Conservation (phyloP, 176 grass and related monocot species). For the Triticum monococcum region DNA sequence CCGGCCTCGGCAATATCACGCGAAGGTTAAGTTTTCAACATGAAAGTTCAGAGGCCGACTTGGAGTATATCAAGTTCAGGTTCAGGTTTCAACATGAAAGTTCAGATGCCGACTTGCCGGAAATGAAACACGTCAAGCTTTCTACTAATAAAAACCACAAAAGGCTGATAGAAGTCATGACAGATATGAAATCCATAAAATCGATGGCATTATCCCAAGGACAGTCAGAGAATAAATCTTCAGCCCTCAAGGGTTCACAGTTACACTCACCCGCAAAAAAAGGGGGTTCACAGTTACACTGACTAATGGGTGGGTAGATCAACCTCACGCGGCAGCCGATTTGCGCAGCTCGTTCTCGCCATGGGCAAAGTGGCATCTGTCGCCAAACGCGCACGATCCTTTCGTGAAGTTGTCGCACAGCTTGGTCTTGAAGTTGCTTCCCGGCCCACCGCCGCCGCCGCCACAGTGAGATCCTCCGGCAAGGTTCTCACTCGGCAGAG, state of each 20-base stretch:
- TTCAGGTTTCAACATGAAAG: no score
- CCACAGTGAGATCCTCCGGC: not conserved
- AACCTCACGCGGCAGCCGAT: conserved; percentile 24
- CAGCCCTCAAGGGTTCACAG: not conserved
- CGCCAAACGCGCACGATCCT: conserved; percentile 61
- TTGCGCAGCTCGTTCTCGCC: conserved; percentile 60
- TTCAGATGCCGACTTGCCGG: no score
- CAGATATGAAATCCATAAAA: not conserved
- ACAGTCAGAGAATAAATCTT: conserved; percentile 5
- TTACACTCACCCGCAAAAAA: no score
- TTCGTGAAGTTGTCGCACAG: conserved; percentile 70
- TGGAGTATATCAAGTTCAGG: no score
- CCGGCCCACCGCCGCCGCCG: not conserved
- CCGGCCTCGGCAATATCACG: no score
- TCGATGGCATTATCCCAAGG: not conserved
- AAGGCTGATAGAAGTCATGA: no score
- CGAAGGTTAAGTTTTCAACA: no score
- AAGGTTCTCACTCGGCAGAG: not conserved
- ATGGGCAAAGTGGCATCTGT: conserved; percentile 79
- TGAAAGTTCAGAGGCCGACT: no score
- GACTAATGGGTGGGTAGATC: not conserved
- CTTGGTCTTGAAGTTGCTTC: conserved; percentile 83
- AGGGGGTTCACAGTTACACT: no score
- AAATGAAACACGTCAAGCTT: no score
- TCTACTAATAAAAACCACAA: no score